Evolutionary conservation across 805 yeast genomes (phyloP).

Genomic region (Spathaspora boniae): DNA sequence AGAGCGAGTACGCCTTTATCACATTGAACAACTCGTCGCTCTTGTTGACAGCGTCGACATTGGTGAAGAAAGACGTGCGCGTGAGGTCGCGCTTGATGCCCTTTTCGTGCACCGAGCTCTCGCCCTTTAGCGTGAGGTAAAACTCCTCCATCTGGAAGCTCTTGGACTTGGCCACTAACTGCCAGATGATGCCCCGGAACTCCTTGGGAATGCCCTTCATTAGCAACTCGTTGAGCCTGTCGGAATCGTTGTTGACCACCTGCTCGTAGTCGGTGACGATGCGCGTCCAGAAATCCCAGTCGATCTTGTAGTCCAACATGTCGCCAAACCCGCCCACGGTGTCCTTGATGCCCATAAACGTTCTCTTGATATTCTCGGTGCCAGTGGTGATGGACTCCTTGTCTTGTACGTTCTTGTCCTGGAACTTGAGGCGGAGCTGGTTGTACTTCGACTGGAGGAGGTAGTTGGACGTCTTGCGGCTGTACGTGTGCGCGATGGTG

Average conservation of each 20-base stretch:
- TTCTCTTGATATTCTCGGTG: conserved; percentile 34
- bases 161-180: conserved; percentile 77
- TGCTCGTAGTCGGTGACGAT: conserved; percentile 74
- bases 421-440: conserved; percentile 51
- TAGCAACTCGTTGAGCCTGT: conserved; percentile 56
- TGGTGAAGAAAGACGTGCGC: conserved; percentile 78
- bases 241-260: conserved; percentile 61
- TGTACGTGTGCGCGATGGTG: conserved; percentile 17
- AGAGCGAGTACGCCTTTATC: conserved; percentile 77
- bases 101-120: conserved; percentile 62
- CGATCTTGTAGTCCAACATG: conserved; percentile 34
- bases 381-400: conserved; percentile 44
- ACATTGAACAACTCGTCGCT: conserved; percentile 66
- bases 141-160: conserved; percentile 58
- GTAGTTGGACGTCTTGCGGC: conserved; percentile 34
- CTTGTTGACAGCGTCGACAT: conserved; percentile 51
- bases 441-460: conserved; percentile 58
- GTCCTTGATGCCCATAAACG: conserved; percentile 46
- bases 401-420: conserved; percentile 46
- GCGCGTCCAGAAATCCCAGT: conserved; percentile 86
- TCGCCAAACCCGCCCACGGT: conserved; percentile 45
- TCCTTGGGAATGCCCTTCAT: conserved; percentile 80
- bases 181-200: conserved; percentile 91
- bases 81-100: conserved; percentile 78
- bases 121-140: conserved; percentile 47